Evolutionary conservation across 139 green algal species (phyloP).

Genomic region (Coccomyxa sp.): DNA sequence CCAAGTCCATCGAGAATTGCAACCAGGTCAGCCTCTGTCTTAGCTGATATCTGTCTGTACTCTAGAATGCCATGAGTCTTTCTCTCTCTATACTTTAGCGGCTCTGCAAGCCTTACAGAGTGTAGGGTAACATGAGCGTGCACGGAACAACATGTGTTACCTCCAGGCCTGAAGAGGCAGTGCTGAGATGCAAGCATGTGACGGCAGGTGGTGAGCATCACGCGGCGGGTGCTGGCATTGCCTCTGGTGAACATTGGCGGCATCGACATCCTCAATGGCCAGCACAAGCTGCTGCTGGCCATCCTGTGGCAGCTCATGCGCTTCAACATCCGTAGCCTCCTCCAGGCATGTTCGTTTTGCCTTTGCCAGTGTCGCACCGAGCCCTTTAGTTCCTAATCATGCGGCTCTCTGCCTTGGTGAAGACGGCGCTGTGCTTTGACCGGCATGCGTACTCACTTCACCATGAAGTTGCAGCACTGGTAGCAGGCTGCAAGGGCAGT

Average conservation of each 20-base stretch:
- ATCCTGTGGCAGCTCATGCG: constrained; percentile 62
- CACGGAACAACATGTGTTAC: no score
- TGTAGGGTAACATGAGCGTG: neutral
- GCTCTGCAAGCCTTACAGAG: neutral
- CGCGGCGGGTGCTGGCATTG: constrained; percentile 21
- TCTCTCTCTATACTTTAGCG: neutral
- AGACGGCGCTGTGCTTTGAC: no score
- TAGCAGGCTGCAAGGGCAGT: no score
- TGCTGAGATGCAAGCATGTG: no score
- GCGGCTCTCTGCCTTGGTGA: no score
- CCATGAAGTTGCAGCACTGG: no score
- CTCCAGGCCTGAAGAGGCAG: no score
- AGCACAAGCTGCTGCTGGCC: constrained; percentile 46
- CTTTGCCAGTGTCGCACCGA: neutral
- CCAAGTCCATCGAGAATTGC: constrained; percentile 55
- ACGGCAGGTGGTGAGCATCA: constrained; percentile 8
- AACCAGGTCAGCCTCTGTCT: constrained; percentile 15
- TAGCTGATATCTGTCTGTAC: no score
- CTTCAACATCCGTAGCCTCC: constrained; percentile 27
- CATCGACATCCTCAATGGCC: constrained; percentile 35
- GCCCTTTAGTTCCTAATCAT: no score
- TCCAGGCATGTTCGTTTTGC: constrained; percentile 8
- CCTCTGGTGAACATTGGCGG: constrained; percentile 46
- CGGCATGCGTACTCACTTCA: no score
- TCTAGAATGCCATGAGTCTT: no score